Evolutionary conservation across 345 rosid genomes (phyloP).

Genomic region (Aegle marmelos): DNA sequence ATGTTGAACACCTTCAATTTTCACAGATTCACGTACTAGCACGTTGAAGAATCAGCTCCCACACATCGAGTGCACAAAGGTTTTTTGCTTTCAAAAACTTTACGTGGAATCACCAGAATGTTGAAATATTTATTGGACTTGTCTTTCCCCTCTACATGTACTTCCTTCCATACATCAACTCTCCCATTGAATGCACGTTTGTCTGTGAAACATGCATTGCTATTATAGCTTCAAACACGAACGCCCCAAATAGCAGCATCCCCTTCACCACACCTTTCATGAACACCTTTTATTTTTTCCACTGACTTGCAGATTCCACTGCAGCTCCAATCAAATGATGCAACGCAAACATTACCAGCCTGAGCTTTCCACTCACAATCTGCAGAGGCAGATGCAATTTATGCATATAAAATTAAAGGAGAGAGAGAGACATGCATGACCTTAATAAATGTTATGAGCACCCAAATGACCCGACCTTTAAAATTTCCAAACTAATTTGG

Average conservation of each 20-base stretch:
- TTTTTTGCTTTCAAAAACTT: background rate
- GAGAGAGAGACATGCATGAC: background rate
- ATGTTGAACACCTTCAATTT: background rate
- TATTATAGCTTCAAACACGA: constrained; percentile 21
- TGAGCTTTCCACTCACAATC: constrained; percentile 99
- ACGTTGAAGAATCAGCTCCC: background rate
- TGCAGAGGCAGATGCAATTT: constrained; percentile 17
- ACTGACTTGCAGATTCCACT: constrained; percentile 97
- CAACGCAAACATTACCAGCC: constrained; percentile 82
- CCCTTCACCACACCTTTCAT: constrained; percentile 86
- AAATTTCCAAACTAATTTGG: background rate
- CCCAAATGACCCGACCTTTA: background rate
- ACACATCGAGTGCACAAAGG: background rate
- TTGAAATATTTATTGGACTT: background rate
- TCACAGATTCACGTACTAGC: background rate
- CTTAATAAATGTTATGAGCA: background rate
- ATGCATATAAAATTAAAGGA: background rate
- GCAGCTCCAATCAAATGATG: constrained; percentile 98
- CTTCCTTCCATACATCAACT: background rate
- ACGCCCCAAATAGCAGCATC: constrained; percentile 87
- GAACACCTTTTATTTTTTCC: constrained; percentile 80
- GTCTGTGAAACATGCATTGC: background rate
- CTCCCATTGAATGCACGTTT: background rate
- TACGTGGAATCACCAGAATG: background rate
- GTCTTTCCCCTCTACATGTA: background rate